Conservation (phyloP, 2,329 filamentous ascomycete genomes). For the Laburnicola sp. region DNA sequence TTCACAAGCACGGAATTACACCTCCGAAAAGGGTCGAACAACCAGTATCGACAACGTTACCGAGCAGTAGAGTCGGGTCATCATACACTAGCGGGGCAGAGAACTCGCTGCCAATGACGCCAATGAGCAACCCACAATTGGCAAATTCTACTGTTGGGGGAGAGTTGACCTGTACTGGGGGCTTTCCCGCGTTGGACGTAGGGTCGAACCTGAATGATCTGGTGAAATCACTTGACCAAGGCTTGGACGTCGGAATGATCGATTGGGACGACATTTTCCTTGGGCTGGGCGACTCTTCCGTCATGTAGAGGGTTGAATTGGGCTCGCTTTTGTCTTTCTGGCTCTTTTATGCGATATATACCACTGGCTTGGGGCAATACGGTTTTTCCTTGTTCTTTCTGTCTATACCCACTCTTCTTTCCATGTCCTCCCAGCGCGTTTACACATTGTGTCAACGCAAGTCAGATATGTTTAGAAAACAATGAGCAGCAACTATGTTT, state of each 20-base stretch:
- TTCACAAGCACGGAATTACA: constrained; percentile 30
- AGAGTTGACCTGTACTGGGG: not conserved
- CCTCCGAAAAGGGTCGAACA: constrained; percentile 4
- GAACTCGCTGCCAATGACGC: not conserved
- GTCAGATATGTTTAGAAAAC: too few relatives aligned
- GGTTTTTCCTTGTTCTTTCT: too few relatives aligned
- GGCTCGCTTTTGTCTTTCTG: too few relatives aligned
- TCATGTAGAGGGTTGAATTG: constrained; percentile 1
- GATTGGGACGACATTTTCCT: constrained; percentile 21
- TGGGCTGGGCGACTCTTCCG: constrained; percentile 2
- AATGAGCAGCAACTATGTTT: too few relatives aligned
- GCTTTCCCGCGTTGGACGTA: not conserved
- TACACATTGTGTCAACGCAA: too few relatives aligned
- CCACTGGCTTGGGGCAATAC: too few relatives aligned
- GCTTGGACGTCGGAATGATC: constrained; percentile 13
- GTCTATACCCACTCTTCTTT: too few relatives aligned
- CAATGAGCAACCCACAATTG: not conserved
- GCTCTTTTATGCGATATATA: too few relatives aligned
- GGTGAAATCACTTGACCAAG: constrained; percentile 14
- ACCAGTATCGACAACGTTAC: not conserved
- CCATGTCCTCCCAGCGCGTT: too few relatives aligned
- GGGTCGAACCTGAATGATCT: constrained; percentile 14
- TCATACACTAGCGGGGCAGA: not conserved
- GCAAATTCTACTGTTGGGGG: not conserved
- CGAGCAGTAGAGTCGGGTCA: not conserved